Evolutionary conservation across 2,329 filamentous ascomycete species (phyloP).

Genomic region (Aspergillus sp.): DNA sequence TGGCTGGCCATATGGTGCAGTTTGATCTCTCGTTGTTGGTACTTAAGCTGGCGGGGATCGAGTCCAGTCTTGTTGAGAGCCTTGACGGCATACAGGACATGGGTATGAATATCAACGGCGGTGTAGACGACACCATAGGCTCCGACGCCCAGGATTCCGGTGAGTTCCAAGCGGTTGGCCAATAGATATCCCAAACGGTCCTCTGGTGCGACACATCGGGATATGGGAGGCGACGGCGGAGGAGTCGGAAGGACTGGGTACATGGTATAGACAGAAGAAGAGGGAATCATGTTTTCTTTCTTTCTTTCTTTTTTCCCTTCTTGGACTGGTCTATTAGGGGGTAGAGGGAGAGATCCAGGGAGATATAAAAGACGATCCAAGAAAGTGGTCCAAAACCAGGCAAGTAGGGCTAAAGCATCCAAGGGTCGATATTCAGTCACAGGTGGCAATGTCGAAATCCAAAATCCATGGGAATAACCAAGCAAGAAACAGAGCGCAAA

Average conservation of each 20-base stretch:
- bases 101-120: slow-evolving; percentile 73
- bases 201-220: slow-evolving; percentile 56
- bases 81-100: slow-evolving; percentile 86
- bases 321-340: no score
- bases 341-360: not conserved
- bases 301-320: no score
- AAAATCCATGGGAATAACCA: no score
- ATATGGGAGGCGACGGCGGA: slow-evolving; percentile 35
- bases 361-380: not conserved
- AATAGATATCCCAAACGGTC: slow-evolving; percentile 78
- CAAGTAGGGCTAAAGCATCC: no score
- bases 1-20: slow-evolving; percentile 82
- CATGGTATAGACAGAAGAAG: slow-evolving; percentile 21
- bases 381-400: no score
- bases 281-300: not conserved
- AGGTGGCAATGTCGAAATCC: no score
- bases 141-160: slow-evolving; percentile 78
- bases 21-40: slow-evolving; percentile 87
- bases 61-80: slow-evolving; percentile 89
- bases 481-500: no score
- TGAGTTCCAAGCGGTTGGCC: slow-evolving; percentile 73
- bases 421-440: no score
- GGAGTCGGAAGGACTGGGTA: slow-evolving; percentile 42
- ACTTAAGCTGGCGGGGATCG: slow-evolving; percentile 76
- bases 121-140: slow-evolving; percentile 96